A percentile compares a stretch with the other conserved stretches of the same genome.
Evolutionary conservation across 345 rosid species (phyloP).

Genomic region (Eutrema japonicum): DNA sequence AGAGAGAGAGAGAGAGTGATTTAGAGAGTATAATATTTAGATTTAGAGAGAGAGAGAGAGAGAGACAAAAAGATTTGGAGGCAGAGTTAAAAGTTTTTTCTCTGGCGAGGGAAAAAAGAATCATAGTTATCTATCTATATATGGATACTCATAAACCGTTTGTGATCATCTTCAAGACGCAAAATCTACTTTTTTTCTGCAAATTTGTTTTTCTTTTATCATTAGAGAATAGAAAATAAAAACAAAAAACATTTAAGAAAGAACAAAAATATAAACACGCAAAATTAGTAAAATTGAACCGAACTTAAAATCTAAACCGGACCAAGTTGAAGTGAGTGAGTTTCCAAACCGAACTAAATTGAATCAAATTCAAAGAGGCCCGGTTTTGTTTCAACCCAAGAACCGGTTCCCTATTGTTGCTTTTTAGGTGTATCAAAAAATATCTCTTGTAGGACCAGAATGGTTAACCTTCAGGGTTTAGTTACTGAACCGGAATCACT

Average conservation of each 20-base stretch:
- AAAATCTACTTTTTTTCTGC: slow-evolving; percentile 16
- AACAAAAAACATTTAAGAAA: not conserved
- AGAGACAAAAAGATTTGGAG: slow-evolving; percentile 34
- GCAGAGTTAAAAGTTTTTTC: slow-evolving; percentile 10
- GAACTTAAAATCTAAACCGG: not conserved
- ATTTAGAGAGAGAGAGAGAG: slow-evolving; percentile 44
- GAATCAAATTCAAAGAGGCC: not conserved
- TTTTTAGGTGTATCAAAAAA: no score
- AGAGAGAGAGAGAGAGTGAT: slow-evolving; percentile 40
- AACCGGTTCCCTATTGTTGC: not conserved
- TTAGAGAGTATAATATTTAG: slow-evolving; percentile 34
- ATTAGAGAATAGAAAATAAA: not conserved
- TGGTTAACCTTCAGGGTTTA: not conserved
- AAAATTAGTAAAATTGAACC: not conserved
- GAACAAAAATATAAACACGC: not conserved
- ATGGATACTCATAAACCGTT: slow-evolving; percentile 29
- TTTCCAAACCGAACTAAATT: no score
- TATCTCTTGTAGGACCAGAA: no score
- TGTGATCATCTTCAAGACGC: slow-evolving; percentile 32
- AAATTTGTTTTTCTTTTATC: not conserved
- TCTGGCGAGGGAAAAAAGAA: slow-evolving; percentile 42
- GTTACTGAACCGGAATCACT: slow-evolving; percentile 4
- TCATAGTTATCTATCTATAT: slow-evolving; percentile 37
- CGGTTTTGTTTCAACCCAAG: not conserved
- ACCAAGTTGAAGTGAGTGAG: not conserved